These are phyloP conservation scores for Hamamelis virginiana DNA, from an alignment of 164 flowering plant genomes.

Conservation along the genomic window DNA sequence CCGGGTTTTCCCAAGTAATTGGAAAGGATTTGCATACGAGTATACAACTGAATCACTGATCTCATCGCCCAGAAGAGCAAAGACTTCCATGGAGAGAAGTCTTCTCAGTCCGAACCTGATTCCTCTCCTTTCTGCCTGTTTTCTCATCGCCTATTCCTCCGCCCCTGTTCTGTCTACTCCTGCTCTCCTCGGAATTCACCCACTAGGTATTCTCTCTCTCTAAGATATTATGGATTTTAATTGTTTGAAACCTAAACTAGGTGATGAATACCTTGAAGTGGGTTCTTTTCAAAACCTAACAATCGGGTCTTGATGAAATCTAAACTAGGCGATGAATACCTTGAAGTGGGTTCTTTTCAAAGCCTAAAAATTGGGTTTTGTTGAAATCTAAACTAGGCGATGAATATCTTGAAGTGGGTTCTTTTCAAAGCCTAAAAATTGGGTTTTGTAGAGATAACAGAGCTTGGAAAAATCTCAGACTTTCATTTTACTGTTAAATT, in stretches of 20 bases:
- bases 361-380: no score
- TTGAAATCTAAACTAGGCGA: not conserved
- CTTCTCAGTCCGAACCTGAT: not conserved
- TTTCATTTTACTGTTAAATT: not conserved
- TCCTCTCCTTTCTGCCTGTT: conserved; percentile 15
- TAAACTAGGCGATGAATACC: no score
- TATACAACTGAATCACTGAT: no score
- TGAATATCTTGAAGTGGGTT: no score
- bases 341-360: no score
- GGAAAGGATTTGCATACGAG: no score
- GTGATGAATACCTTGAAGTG: no score
- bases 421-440: no score
- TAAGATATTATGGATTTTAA: conserved; percentile 12
- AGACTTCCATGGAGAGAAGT: not conserved
- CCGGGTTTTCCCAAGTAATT: no score
- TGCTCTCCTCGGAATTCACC: conserved; percentile 48
- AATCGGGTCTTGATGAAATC: no score
- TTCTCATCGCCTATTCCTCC: conserved; percentile 11
- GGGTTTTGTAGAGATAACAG: not conserved
- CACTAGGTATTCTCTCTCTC: conserved; percentile 39
- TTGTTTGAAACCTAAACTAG: not conserved
- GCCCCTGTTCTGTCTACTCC: conserved; percentile 13
- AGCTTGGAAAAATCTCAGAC: no score
- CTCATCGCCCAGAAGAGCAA: not conserved
- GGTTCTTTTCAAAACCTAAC: no score